These are phyloP conservation scores for Solanum ahanhuiri DNA, from an alignment of 257 asterid species.

Conservation along the genomic window DNA sequence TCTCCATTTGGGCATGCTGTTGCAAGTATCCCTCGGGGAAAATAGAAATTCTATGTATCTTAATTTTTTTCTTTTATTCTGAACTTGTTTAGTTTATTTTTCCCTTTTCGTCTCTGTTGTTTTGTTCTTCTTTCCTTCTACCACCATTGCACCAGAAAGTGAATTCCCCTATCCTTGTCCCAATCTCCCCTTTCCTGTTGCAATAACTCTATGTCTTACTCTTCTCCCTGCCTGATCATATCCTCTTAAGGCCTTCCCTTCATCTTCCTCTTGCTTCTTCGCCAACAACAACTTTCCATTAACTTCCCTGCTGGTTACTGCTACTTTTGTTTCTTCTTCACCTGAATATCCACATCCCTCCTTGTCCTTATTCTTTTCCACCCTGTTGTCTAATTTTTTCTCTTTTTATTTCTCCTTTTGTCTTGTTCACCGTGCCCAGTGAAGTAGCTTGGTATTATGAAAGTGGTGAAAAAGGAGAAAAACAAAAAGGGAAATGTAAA, in stretches of 20 bases:
- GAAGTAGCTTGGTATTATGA: neutral
- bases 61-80: neutral
- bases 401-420: neutral
- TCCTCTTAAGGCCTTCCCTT: neutral
- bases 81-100: neutral
- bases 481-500: neutral
- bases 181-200: neutral
- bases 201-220: neutral
- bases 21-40: neutral
- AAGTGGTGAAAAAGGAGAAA: neutral
- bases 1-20: neutral
- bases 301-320: neutral
- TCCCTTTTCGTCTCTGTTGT: neutral
- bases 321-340: neutral
- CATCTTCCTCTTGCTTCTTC: neutral
- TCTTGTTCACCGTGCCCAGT: neutral
- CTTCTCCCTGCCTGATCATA: neutral
- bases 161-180: neutral
- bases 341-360: neutral
- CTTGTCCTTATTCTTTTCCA: neutral
- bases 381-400: neutral
- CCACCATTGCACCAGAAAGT: neutral
- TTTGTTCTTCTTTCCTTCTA: neutral
- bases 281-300: neutral
- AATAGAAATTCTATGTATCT: neutral